phyloP scores from a whole-genome alignment of 2,329 filamentous ascomycete genomes.

The Colletotrichum liaoningense region DNA sequence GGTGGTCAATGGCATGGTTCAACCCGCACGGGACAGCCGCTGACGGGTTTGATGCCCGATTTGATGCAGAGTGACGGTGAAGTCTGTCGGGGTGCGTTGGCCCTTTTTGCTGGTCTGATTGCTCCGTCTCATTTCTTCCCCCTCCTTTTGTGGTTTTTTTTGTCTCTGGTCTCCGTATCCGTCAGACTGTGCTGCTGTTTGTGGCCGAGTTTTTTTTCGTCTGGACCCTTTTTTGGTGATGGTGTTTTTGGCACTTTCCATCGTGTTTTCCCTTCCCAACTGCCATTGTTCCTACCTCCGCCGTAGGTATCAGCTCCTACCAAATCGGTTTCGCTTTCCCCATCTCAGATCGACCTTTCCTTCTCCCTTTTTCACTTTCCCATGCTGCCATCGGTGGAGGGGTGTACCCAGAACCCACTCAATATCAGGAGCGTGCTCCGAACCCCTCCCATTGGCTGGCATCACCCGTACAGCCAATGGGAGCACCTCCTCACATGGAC shows the following conservation, averaged over 20 bases:
- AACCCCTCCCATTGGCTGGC: constrained; percentile 25
- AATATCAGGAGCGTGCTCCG: constrained; percentile 27
- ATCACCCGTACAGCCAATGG: constrained; percentile 4
- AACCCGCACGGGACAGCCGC: not conserved
- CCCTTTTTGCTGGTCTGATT: not conserved
- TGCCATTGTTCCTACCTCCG: not conserved
- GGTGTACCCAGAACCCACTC: not conserved
- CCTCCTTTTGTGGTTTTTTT: not conserved
- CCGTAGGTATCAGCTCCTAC: not conserved
- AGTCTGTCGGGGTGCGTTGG: not conserved
- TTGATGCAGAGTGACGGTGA: not conserved
- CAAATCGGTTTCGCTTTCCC: not conserved
- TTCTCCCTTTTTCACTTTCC: constrained; percentile 3
- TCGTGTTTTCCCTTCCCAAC: not conserved
- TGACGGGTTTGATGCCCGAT: not conserved
- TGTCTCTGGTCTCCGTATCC: not conserved
- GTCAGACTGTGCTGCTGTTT: not conserved
- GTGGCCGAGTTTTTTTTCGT: not conserved
- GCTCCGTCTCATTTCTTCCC: not conserved
- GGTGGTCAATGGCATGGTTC: not conserved
- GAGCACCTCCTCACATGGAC: not conserved
- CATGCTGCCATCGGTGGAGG: not conserved
- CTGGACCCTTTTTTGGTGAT: not conserved
- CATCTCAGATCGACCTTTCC: not conserved
- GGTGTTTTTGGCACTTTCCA: not conserved